These are phyloP conservation scores for Candida golubevii DNA, from an alignment of 805 yeast genomes.

Conservation along the genomic window DNA sequence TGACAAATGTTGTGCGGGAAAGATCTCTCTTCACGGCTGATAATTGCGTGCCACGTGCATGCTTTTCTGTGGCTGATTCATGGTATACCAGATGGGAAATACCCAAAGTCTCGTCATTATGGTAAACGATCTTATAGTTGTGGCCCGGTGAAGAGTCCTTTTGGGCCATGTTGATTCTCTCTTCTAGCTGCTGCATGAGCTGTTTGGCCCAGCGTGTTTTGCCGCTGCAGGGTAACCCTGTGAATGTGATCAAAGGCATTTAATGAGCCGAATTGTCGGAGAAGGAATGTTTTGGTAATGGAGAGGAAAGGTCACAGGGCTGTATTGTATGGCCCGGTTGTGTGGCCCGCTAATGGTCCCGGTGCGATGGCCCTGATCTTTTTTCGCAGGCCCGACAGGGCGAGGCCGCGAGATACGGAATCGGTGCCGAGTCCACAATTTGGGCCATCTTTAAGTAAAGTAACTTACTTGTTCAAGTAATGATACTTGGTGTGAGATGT, in stretches of 20 bases:
- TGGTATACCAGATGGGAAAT: constrained; percentile 63
- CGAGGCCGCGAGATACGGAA: no score
- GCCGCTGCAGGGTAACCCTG: constrained; percentile 86
- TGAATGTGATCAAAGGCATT: constrained; percentile 82
- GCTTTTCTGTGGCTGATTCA: constrained; percentile 73
- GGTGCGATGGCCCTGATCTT: no score
- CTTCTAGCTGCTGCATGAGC: constrained; percentile 46
- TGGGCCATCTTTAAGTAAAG: no score
- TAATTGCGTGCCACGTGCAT: constrained; percentile 78
- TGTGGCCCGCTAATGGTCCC: no score
- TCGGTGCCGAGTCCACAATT: no score
- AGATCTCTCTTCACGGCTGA: constrained; percentile 85
- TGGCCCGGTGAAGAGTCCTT: constrained; percentile 44
- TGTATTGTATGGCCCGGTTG: no score
- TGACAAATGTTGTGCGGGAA: constrained; percentile 64
- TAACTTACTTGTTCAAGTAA: no score
- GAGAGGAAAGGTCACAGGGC: no score
- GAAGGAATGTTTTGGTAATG: no score
- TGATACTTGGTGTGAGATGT: no score
- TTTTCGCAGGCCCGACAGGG: no score
- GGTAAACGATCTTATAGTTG: constrained; percentile 58
- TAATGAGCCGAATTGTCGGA: no score
- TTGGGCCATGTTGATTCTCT: constrained; percentile 37
- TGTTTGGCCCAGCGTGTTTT: constrained; percentile 70
- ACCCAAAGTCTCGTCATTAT: constrained; percentile 75